Percentiles rank a stretch among this genome's conserved stretches.
Evolutionary conservation across 2,329 filamentous ascomycete species (phyloP).

Genomic region (Aspergillus flavus): DNA sequence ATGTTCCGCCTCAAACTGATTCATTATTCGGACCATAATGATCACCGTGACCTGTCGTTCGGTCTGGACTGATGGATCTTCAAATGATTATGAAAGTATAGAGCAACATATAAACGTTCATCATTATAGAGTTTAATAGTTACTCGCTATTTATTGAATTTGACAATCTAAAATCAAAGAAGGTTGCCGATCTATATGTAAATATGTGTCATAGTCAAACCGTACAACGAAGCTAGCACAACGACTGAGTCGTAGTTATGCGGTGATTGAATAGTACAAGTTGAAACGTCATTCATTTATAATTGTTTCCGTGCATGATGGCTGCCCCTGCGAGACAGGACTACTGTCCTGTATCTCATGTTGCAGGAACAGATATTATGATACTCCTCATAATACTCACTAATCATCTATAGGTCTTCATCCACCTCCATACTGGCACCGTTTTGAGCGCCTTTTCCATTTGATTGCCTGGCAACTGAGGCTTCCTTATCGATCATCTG

Average conservation of each 20-base stretch:
- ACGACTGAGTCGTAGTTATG: constrained; percentile 1
- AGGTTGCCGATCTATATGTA: neutral
- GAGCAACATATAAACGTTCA: neutral
- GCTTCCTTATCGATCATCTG: constrained; percentile 99
- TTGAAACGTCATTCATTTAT: constrained; percentile 12
- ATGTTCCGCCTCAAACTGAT: neutral
- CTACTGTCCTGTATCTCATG: neutral
- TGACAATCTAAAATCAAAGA: neutral
- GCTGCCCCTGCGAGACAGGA: neutral
- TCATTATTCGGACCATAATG: neutral
- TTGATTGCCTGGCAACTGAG: constrained; percentile 72
- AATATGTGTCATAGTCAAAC: neutral
- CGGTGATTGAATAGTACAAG: neutral
- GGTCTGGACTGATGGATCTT: neutral
- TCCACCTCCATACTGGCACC: constrained; percentile 68
- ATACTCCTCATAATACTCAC: constrained; percentile 10
- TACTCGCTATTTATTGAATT: neutral
- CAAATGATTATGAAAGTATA: neutral
- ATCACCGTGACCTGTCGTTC: neutral
- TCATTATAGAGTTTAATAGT: neutral
- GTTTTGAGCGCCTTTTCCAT: constrained; percentile 48
- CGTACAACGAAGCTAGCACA: neutral
- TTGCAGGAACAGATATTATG: constrained; percentile 2
- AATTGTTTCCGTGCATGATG: constrained; percentile 5
- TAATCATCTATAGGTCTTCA: constrained; percentile 52